A percentile compares a stretch with the other conserved stretches of the same genome.
Conservation (phyloP, 1,284 basidiomycete genomes). For the Microbotryomycetes sp. region DNA sequence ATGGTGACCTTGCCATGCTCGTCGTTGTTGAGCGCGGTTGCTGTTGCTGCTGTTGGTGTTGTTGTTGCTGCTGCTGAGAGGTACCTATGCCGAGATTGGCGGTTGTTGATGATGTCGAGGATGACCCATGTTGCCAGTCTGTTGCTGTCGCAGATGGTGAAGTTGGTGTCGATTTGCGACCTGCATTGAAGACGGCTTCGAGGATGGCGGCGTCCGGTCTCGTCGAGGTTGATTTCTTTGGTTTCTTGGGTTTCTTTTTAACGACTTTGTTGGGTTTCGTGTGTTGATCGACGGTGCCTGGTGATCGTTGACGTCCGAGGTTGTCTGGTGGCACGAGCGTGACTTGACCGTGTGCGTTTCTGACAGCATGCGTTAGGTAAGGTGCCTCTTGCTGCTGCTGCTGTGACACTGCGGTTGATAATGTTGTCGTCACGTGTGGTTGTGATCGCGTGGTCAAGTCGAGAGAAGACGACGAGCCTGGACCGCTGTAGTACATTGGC, state of each 20-base stretch:
- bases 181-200: slow-evolving; percentile 25
- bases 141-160: not conserved
- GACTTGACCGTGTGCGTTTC: slow-evolving; percentile 21
- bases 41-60: not conserved
- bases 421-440: not conserved
- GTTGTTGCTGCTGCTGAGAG: not conserved
- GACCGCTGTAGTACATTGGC: not conserved
- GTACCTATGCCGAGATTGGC: not conserved
- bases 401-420: not conserved
- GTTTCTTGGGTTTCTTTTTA: slow-evolving; percentile 6
- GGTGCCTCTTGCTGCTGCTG: slow-evolving; percentile 24
- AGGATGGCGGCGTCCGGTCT: slow-evolving; percentile 5
- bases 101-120: not conserved
- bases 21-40: too few relatives aligned
- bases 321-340: slow-evolving; percentile 33
- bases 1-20: too few relatives aligned
- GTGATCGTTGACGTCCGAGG: slow-evolving; percentile 10
- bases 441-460: not conserved
- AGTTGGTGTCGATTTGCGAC: not conserved
- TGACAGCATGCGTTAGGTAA: slow-evolving; percentile 28
- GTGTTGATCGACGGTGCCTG: slow-evolving; percentile 14
- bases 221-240: not conserved
- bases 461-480: not conserved
- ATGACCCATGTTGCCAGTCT: not conserved
- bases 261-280: slow-evolving; percentile 6